phyloP scores from a whole-genome alignment of 768 basidiomycete species.

The Suillus tomentosus region DNA sequence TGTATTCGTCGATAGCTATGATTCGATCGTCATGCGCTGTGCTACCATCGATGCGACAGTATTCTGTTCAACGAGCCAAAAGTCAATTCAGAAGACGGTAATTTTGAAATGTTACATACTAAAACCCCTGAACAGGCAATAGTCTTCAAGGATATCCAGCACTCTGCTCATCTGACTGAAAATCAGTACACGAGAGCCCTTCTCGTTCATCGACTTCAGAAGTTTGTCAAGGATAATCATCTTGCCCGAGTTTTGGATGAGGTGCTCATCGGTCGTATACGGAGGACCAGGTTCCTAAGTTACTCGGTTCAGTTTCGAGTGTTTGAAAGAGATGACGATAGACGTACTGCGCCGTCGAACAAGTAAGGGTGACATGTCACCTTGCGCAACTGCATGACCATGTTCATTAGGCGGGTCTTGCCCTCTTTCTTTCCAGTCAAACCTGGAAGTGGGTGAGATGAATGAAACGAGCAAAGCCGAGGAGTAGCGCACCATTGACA shows the following conservation, averaged over 20 bases:
- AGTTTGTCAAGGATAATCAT: conserved; percentile 98
- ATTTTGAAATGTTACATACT: conserved; percentile 52
- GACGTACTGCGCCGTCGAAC: conserved; percentile 83
- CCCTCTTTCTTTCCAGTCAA: conserved; percentile 97
- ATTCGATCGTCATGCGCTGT: conserved; percentile 98
- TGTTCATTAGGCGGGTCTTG: conserved; percentile 96
- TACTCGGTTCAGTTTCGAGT: background rate
- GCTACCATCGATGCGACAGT: conserved; percentile 94
- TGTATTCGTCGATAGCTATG: conserved; percentile 95
- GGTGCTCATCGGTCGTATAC: conserved; percentile 96
- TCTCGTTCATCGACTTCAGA: conserved; percentile 80
- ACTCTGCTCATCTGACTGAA: conserved; percentile 99
- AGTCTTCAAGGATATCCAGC: conserved; percentile 95
- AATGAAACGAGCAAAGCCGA: background rate
- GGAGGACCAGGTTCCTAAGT: conserved; percentile 92
- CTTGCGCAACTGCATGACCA: conserved; percentile 97
- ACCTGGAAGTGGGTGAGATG: conserved; percentile 43
- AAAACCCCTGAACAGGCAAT: conserved; percentile 88
- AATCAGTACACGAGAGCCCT: conserved; percentile 94
- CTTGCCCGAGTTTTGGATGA: conserved; percentile 92
- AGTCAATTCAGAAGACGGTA: background rate
- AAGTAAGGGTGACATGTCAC: conserved; percentile 91
- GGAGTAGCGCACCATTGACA: conserved; percentile 72
- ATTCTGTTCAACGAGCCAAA: conserved; percentile 53
- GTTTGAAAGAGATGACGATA: background rate